phyloP scores from a whole-genome alignment of 208 protist genomes.

The Wallacemonas sp. region DNA sequence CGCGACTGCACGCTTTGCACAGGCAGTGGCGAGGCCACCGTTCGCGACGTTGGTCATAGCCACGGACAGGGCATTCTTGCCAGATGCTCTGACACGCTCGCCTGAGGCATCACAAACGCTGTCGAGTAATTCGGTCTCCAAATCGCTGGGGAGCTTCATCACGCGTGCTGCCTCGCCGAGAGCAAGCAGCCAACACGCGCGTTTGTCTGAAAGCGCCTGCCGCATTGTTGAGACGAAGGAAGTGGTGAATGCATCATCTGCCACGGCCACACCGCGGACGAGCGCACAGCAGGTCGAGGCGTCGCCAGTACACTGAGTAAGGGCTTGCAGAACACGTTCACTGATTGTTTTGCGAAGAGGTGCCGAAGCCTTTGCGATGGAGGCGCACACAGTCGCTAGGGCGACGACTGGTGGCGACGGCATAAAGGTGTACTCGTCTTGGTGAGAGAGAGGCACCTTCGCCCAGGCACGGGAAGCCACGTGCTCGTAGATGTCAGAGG shows the following conservation, averaged over 20 bases:
- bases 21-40: slow-evolving; percentile 23
- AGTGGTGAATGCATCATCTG: slow-evolving; percentile 15
- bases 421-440: slow-evolving; percentile 6
- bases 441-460: background rate
- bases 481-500: background rate
- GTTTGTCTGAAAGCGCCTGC: slow-evolving; percentile 7
- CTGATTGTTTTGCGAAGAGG: background rate
- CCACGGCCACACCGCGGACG: slow-evolving; percentile 14
- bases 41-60: slow-evolving; percentile 43
- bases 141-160: slow-evolving; percentile 24
- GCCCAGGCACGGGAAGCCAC: background rate
- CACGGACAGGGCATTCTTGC: slow-evolving; percentile 35
- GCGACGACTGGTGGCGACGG: background rate
- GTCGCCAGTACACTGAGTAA: background rate
- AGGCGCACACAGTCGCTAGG: background rate
- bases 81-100: slow-evolving; percentile 36
- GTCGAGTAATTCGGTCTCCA: slow-evolving; percentile 30
- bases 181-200: slow-evolving; percentile 19
- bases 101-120: slow-evolving; percentile 31
- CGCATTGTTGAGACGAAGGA: slow-evolving; percentile 18
- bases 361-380: slow-evolving; percentile 1
- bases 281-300: background rate
- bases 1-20: slow-evolving; percentile 27
- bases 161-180: slow-evolving; percentile 38
- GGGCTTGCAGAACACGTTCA: background rate